Percentiles rank a stretch among this genome's conserved stretches.
Evolutionary conservation across 768 basidiomycete species (phyloP).

Genomic region (Phaffia tasmanica): DNA sequence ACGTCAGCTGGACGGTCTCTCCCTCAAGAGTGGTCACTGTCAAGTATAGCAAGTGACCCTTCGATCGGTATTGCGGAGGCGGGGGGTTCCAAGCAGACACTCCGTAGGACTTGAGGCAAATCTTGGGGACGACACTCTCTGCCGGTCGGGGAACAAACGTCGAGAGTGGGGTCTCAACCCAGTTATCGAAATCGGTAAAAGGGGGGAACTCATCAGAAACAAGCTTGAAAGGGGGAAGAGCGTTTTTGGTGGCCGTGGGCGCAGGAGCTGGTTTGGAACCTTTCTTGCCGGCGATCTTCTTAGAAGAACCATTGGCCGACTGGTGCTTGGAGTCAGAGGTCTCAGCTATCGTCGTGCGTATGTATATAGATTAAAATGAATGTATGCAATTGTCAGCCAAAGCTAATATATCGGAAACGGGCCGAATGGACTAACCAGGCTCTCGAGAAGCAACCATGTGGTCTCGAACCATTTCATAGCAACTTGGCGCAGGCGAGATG

Average conservation of each 20-base stretch:
- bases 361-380: neutral
- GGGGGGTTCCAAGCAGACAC: constrained; percentile 44
- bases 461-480: constrained; percentile 39
- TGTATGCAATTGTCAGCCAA: constrained; percentile 1
- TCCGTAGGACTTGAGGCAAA: constrained; percentile 36
- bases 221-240: constrained; percentile 3
- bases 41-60: constrained; percentile 42
- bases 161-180: constrained; percentile 20
- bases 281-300: constrained; percentile 5
- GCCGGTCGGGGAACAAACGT: constrained; percentile 30
- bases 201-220: constrained; percentile 24
- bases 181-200: constrained; percentile 34
- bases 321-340: neutral
- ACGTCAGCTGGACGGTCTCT: constrained; percentile 39
- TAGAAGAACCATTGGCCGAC: neutral
- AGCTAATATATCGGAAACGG: constrained; percentile 24
- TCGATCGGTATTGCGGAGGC: constrained; percentile 39
- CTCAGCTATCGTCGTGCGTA: neutral
- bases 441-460: constrained; percentile 30
- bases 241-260: neutral
- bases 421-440: constrained; percentile 26
- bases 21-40: constrained; percentile 40
- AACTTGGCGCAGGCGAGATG: constrained; percentile 34
- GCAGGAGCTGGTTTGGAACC: neutral
- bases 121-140: constrained; percentile 30